Conservation (phyloP, 331 rosid species). For the Saraca asoca region DNA sequence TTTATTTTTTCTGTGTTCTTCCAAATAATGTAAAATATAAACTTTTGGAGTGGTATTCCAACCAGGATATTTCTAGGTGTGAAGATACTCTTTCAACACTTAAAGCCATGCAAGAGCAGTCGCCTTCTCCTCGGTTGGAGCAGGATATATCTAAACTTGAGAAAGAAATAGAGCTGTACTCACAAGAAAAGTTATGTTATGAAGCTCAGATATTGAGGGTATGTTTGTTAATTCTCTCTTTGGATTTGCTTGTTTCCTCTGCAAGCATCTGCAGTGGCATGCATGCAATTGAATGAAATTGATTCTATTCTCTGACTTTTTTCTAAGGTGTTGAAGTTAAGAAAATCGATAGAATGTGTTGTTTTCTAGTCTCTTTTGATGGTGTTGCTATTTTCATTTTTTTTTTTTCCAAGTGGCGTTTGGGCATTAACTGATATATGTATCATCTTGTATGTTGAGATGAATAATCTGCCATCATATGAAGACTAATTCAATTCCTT, state of each 20-base stretch:
- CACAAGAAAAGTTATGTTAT: conserved; percentile 84
- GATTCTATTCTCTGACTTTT: conserved; percentile 10
- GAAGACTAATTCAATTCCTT: background rate
- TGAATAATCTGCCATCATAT: conserved; percentile 21
- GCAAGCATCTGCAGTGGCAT: background rate
- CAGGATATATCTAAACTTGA: conserved; percentile 78
- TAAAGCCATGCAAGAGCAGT: conserved; percentile 68
- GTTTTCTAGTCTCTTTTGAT: conserved; percentile 13
- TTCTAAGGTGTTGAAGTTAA: conserved; percentile 8
- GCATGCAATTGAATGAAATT: background rate
- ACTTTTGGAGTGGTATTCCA: conserved; percentile 17
- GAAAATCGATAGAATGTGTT: background rate
- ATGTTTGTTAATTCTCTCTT: no score
- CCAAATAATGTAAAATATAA: conserved; percentile 22
- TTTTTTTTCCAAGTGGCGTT: conserved; percentile 9
- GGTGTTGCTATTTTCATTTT: conserved; percentile 16
- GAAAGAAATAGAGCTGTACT: conserved; percentile 75
- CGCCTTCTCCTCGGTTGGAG: conserved; percentile 63
- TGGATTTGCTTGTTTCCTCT: no score
- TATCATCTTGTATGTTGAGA: background rate
- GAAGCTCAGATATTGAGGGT: conserved; percentile 98
- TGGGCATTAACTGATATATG: conserved; percentile 18
- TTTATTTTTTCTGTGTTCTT: conserved; percentile 28
- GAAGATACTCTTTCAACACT: conserved; percentile 89
- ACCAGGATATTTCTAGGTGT: conserved; percentile 81